phyloP scores from a whole-genome alignment of 1,139 yeast species.

The Maudiozyma humilis region DNA sequence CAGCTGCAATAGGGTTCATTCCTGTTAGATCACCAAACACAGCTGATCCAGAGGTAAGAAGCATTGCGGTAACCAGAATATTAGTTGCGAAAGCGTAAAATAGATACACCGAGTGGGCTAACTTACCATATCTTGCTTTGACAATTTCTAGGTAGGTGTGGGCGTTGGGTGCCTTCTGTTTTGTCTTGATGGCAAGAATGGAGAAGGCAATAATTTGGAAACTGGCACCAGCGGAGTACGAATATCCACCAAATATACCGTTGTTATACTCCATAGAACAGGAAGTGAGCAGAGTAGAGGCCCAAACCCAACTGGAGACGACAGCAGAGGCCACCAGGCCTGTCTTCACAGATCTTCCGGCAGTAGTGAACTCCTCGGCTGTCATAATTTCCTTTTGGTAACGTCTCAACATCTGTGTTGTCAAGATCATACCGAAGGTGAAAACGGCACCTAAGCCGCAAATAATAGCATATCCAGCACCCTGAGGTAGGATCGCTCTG shows the following conservation, averaged over 20 bases:
- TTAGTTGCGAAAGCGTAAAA: conserved; percentile 83
- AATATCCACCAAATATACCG: conserved; percentile 69
- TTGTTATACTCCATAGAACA: conserved; percentile 70
- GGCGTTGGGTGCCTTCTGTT: conserved; percentile 64
- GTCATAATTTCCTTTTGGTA: conserved; percentile 77
- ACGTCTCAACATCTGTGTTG: conserved; percentile 60
- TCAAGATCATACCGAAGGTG: conserved; percentile 68
- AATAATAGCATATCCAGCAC: conserved; percentile 89
- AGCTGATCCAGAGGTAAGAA: conserved; percentile 79
- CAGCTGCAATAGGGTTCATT: conserved; percentile 73
- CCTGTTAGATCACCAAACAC: conserved; percentile 72
- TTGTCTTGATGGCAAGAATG: conserved; percentile 65
- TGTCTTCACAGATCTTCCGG: conserved; percentile 75
- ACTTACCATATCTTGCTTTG: conserved; percentile 58
- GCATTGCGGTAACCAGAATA: conserved; percentile 79
- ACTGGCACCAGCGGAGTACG: conserved; percentile 68
- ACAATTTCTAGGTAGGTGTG: conserved; percentile 71
- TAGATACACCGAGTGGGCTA: conserved; percentile 60
- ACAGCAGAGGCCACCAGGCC: conserved; percentile 82
- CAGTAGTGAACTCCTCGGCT: conserved; percentile 84
- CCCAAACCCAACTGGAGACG: conserved; percentile 93
- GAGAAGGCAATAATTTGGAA: conserved; percentile 67
- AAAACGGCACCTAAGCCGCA: conserved; percentile 81
- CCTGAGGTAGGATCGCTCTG: conserved; percentile 45
- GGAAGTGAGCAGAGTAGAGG: conserved; percentile 71